Conservation (phyloP, 352 stramenopile species). For the Chrysophaeum taylorii region DNA sequence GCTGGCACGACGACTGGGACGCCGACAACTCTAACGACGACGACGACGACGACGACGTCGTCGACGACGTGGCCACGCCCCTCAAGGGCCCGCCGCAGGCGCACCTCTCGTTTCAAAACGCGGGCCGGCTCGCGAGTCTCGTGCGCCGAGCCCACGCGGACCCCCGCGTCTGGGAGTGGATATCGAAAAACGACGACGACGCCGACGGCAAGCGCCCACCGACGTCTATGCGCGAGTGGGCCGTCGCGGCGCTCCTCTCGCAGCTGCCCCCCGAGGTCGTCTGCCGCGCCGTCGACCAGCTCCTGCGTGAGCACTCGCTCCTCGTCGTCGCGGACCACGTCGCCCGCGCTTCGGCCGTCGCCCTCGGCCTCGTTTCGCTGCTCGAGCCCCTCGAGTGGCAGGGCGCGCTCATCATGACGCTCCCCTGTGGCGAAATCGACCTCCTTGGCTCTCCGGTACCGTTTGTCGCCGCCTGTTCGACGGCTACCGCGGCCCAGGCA, state of each 20-base stretch:
- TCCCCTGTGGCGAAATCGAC: not conserved
- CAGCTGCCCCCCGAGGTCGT: not conserved
- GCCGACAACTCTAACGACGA: no score
- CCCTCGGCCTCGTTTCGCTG: not conserved
- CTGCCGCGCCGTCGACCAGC: not conserved
- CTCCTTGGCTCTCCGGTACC: not conserved
- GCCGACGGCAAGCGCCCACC: not conserved
- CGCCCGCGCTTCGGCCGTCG: not conserved
- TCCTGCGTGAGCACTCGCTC: not conserved
- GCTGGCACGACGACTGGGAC: no score
- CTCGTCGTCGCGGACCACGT: not conserved
- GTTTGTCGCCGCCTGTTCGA: not conserved
- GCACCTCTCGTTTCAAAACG: not conserved
- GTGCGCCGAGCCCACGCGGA: not conserved
- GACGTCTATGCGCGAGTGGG: not conserved
- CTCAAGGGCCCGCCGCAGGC: no score
- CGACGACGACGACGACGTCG: no score
- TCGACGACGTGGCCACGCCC: not conserved
- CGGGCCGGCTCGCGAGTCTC: not conserved
- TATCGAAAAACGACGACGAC: no score
- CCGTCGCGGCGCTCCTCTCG: not conserved
- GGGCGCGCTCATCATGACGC: conserved; percentile 1
- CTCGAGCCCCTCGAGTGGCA: not conserved
- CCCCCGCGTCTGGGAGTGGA: not conserved
- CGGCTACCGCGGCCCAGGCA: not conserved